These are phyloP conservation scores for Zelopaecilomyces penicillatus DNA, from an alignment of 2,329 filamentous ascomycete genomes.

Conservation along the genomic window DNA sequence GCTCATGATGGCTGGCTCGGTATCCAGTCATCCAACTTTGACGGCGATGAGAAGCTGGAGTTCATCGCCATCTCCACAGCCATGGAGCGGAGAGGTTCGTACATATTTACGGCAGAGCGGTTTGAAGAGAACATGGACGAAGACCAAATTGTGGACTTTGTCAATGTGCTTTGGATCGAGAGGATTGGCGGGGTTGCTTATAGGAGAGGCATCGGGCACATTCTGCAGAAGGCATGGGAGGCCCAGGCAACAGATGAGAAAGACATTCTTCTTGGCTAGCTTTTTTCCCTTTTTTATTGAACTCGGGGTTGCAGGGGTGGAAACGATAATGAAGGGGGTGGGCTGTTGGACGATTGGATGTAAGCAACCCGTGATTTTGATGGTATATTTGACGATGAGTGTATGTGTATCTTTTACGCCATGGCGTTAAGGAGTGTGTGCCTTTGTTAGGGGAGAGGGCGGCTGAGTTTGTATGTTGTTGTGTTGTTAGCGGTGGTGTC, in stretches of 20 bases:
- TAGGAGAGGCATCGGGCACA: slow-evolving; percentile 33
- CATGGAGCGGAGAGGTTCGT: slow-evolving; percentile 33
- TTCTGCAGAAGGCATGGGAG: slow-evolving; percentile 33
- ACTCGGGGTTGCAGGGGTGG: no score
- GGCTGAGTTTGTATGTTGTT: no score
- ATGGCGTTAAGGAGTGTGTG: no score
- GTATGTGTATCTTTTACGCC: no score
- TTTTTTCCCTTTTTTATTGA: no score
- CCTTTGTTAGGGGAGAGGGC: no score
- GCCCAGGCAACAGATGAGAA: slow-evolving; percentile 31
- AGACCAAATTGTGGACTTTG: slow-evolving; percentile 35
- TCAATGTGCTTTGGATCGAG: slow-evolving; percentile 40
- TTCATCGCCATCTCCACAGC: slow-evolving; percentile 34
- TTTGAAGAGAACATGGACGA: slow-evolving; percentile 33
- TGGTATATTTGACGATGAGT: no score
- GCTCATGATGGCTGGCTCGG: slow-evolving; percentile 39
- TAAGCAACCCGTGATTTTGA: no score
- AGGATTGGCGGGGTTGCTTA: slow-evolving; percentile 34
- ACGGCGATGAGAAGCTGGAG: slow-evolving; percentile 35
- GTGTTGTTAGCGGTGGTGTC: no score
- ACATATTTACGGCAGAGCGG: slow-evolving; percentile 29
- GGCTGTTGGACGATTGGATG: no score
- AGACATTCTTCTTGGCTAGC: slow-evolving; percentile 32
- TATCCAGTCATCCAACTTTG: slow-evolving; percentile 37
- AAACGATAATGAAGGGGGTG: no score